phyloP scores from a whole-genome alignment of 352 stramenopile genomes.

The Pythium guiyangense region DNA sequence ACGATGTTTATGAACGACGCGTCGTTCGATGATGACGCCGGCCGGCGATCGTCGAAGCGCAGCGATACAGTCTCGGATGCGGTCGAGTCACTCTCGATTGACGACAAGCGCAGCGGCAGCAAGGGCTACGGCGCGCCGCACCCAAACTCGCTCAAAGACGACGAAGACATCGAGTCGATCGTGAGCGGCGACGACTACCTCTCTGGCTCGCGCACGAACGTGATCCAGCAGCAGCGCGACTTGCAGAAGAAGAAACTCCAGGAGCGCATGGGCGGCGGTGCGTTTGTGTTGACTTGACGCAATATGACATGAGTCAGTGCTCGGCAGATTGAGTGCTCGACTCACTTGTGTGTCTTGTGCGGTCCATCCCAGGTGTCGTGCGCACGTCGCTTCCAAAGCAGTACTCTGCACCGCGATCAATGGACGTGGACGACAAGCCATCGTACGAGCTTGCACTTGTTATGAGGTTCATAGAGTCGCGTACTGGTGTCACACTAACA shows the following conservation, averaged over 20 bases:
- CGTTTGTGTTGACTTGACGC: too few relatives aligned
- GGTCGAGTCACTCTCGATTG: constrained; percentile 57
- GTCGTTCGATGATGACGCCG: constrained; percentile 64
- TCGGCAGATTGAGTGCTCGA: too few relatives aligned
- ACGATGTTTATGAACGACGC: constrained; percentile 85
- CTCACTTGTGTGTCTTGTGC: neutral
- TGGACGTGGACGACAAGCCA: constrained; percentile 78
- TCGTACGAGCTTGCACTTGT: constrained; percentile 37
- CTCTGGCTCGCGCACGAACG: constrained; percentile 57
- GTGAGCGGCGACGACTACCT: constrained; percentile 49
- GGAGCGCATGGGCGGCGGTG: constrained; percentile 76
- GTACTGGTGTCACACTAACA: neutral
- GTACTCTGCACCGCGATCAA: constrained; percentile 66
- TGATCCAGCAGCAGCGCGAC: constrained; percentile 83
- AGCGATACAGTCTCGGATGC: constrained; percentile 44
- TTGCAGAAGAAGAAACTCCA: constrained; percentile 87
- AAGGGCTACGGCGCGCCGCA: constrained; percentile 33
- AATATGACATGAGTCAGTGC: too few relatives aligned
- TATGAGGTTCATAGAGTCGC: too few relatives aligned
- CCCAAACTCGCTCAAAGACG: constrained; percentile 76
- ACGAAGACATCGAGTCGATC: constrained; percentile 63
- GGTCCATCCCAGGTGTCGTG: constrained; percentile 46
- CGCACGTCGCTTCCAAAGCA: constrained; percentile 70
- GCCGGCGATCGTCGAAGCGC: constrained; percentile 18
- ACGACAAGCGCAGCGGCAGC: constrained; percentile 31